These are phyloP conservation scores for Talaromyces wortmannii DNA, from an alignment of 495 filamentous ascomycete genomes.

Conservation along the genomic window DNA sequence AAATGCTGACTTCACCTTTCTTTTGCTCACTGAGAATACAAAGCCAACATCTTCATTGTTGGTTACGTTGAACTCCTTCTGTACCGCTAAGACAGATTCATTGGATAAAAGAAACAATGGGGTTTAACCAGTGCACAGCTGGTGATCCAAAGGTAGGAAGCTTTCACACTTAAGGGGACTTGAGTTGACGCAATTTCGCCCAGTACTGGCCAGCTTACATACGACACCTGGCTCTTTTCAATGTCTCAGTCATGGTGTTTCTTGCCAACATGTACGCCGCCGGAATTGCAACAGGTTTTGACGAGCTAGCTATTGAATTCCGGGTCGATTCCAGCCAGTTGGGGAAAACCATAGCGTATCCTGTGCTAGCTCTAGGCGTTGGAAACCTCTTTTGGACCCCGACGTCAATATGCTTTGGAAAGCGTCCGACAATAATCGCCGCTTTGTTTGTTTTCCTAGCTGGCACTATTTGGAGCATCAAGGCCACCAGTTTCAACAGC, in stretches of 20 bases:
- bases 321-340: conserved; percentile 15
- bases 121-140: neutral
- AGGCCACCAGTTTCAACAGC: conserved; percentile 21
- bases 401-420: conserved; percentile 39
- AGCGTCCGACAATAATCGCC: conserved; percentile 35
- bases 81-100: too few relatives aligned
- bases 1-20: too few relatives aligned
- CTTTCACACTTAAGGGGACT: neutral
- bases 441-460: conserved; percentile 30
- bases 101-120: too few relatives aligned
- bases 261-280: conserved; percentile 33
- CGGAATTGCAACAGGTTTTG: conserved; percentile 27
- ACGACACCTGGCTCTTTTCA: conserved; percentile 24
- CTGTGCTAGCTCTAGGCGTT: conserved; percentile 28
- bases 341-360: conserved; percentile 23
- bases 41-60: too few relatives aligned
- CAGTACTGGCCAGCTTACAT: conserved; percentile 7
- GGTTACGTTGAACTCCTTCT: too few relatives aligned
- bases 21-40: too few relatives aligned
- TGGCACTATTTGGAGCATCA: conserved; percentile 26
- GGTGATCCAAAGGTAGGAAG: neutral
- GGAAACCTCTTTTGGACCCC: conserved; percentile 44
- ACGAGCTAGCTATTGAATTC: conserved; percentile 21
- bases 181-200: neutral
- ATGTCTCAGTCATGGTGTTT: conserved; percentile 29